Evolutionary conservation across 345 rosid genomes (phyloP), one percentile per base, ranked within the genome.

Genomic region (Salix dunnii): DNA sequence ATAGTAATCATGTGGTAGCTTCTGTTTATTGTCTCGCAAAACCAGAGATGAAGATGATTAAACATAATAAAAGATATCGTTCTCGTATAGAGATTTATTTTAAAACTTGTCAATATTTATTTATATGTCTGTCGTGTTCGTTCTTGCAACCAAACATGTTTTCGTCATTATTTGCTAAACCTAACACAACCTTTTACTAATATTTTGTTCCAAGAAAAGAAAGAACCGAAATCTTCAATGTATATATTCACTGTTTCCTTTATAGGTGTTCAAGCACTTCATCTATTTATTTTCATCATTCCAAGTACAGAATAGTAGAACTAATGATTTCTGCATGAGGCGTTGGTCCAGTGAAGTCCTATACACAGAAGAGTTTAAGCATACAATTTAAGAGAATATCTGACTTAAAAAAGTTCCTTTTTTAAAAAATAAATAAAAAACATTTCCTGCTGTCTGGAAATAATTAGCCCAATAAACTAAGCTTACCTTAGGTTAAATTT

Each of bases 381-480:
- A 48, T 40, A 63, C 68, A 64, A 72, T 49, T 49, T 11, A 67
- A 67, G 68, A 70, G 9, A 10, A 40, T 2, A 40, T 40, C 43
- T 40, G 12, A 2, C 12, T 40, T 40, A 8, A 40, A 40, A 40
- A 10, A 40, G 6, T 1, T 36, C 6, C 5, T 5, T 33, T 33
- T 33, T 33, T 33, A 0, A 33, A 1, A 14, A 13, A 71, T 25
- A n/a, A 69, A 66, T 46, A 53, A 33, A 64, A 81, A 42, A 27
- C 25, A 20, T 36, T 67, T 61, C 74, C 80, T 77, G 64, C 33
- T 31, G 55, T 77, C 55, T 63, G 69, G 35, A 28, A 68, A 31
- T 63, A 33, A 49, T 35, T 65, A 70, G 53, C 16, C 63, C 64
- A 51, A 42, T 25, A 7, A 40, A 9, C 43, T 40, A 40, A 40